Percentiles rank a stretch among this genome's conserved stretches.
Evolutionary conservation across 1,284 basidiomycete species (phyloP).

Genomic region (Pseudozyma sp.): DNA sequence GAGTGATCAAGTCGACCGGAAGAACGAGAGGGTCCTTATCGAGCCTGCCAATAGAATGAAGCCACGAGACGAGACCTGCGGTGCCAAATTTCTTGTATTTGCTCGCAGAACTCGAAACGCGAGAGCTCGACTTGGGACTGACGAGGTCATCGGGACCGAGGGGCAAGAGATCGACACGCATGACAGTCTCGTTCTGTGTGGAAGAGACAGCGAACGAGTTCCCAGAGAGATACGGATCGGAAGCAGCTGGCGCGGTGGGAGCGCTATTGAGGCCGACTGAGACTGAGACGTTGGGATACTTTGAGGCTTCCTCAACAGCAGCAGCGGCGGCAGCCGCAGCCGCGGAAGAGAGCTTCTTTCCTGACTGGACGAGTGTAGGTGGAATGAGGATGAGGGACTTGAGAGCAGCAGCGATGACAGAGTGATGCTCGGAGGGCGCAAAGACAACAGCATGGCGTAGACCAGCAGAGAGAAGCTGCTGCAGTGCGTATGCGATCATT

Average conservation of each 20-base stretch:
- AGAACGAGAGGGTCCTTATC: constrained; percentile 66
- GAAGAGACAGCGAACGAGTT: constrained; percentile 38
- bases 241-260: constrained; percentile 16
- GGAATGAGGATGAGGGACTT: constrained; percentile 60
- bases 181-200: constrained; percentile 40
- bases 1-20: constrained; percentile 63
- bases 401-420: constrained; percentile 55
- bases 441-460: constrained; percentile 59
- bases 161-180: constrained; percentile 62
- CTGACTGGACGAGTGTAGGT: constrained; percentile 33
- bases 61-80: constrained; percentile 65
- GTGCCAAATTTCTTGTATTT: constrained; percentile 59
- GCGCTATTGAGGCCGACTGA: constrained; percentile 48
- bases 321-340: constrained; percentile 38
- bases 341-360: constrained; percentile 36
- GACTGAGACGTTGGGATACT: constrained; percentile 52
- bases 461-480: constrained; percentile 62
- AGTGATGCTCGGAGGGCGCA: constrained; percentile 63
- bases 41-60: constrained; percentile 61
- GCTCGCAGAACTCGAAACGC: constrained; percentile 19
- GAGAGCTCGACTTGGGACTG: constrained; percentile 16
- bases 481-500: constrained; percentile 64
- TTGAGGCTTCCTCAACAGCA: constrained; percentile 43
- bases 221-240: constrained; percentile 33
- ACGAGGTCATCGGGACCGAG: constrained; percentile 55